Conservation (phyloP, 1,139 yeast genomes). For the Spencermartinsiella ligniputridi region DNA sequence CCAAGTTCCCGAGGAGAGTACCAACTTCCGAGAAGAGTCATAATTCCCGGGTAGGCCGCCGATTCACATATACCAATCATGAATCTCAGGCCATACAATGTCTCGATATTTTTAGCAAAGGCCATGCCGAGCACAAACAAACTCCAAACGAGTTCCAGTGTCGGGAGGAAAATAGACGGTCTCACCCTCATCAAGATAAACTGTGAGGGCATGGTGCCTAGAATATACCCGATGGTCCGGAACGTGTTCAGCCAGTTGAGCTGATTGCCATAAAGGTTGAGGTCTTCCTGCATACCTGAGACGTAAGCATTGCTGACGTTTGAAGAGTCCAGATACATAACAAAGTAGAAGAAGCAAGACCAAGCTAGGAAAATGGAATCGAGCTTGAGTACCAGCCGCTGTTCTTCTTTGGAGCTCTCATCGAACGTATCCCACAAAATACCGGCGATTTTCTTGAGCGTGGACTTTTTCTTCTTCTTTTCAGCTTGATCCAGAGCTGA, state of each 20-base stretch:
- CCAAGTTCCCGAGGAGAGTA: slow-evolving; percentile 42
- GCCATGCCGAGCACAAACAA: slow-evolving; percentile 47
- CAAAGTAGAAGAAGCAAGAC: slow-evolving; percentile 27
- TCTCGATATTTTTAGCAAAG: slow-evolving; percentile 37
- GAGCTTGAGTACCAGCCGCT: slow-evolving; percentile 28
- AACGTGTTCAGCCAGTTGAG: slow-evolving; percentile 47
- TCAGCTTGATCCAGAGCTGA: background rate
- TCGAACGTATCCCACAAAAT: slow-evolving; percentile 6
- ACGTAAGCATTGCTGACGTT: slow-evolving; percentile 47
- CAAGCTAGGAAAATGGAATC: slow-evolving; percentile 27
- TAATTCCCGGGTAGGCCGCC: slow-evolving; percentile 55
- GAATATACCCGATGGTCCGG: slow-evolving; percentile 56
- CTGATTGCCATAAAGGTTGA: slow-evolving; percentile 45
- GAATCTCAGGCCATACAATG: slow-evolving; percentile 50
- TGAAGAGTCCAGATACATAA: slow-evolving; percentile 28
- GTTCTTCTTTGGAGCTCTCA: slow-evolving; percentile 17
- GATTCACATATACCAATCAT: slow-evolving; percentile 51
- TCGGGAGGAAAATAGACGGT: slow-evolving; percentile 43
- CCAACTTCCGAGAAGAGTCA: slow-evolving; percentile 47
- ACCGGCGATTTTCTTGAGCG: slow-evolving; percentile 3
- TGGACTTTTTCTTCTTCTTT: slow-evolving; percentile 4
- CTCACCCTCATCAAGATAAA: background rate
- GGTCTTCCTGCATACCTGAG: slow-evolving; percentile 54
- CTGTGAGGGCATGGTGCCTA: slow-evolving; percentile 58
- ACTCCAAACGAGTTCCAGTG: slow-evolving; percentile 51